Evolutionary conservation across 345 rosid species (phyloP).

Genomic region (Hypericum perforatum): DNA sequence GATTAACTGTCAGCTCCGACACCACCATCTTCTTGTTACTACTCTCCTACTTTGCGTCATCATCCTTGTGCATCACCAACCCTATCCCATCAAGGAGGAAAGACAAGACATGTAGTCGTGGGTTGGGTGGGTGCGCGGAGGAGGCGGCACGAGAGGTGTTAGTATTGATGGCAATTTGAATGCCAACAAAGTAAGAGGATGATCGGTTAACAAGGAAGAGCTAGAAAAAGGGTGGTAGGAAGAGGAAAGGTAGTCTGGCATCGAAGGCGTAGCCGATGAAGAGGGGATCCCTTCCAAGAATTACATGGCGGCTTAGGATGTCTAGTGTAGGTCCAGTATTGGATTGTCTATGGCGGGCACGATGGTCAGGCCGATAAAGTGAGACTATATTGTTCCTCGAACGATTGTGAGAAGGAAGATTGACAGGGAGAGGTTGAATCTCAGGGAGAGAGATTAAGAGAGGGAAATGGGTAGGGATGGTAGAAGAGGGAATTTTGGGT

Average conservation of each 20-base stretch:
- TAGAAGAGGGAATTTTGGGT: too few species aligned
- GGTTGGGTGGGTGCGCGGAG: conserved; percentile 69
- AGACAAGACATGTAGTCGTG: conserved; percentile 41
- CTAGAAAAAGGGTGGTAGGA: conserved; percentile 15
- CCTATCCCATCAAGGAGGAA: conserved; percentile 35
- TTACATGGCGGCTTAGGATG: conserved; percentile 57
- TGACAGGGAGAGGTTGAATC: conserved; percentile 41
- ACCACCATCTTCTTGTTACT: conserved; percentile 42
- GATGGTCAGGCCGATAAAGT: conserved; percentile 48
- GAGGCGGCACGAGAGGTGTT: conserved; percentile 73
- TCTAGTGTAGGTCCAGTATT: conserved; percentile 88
- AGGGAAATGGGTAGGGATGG: conserved; percentile 13
- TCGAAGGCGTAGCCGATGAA: neutral
- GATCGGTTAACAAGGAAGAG: conserved; percentile 35
- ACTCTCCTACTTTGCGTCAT: conserved; percentile 26
- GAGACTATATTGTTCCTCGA: conserved; percentile 48
- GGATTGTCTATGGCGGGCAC: conserved; percentile 75
- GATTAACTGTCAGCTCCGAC: too few species aligned
- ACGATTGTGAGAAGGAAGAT: conserved; percentile 63
- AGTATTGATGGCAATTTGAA: conserved; percentile 60
- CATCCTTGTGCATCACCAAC: conserved; percentile 11
- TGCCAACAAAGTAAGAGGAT: conserved; percentile 76
- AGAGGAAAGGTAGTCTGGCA: neutral
- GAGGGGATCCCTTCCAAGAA: conserved; percentile 17
- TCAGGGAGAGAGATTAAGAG: conserved; percentile 16